phyloP scores from a whole-genome alignment of 2,329 filamentous ascomycete species.

The Trichoderma endophyticum region DNA sequence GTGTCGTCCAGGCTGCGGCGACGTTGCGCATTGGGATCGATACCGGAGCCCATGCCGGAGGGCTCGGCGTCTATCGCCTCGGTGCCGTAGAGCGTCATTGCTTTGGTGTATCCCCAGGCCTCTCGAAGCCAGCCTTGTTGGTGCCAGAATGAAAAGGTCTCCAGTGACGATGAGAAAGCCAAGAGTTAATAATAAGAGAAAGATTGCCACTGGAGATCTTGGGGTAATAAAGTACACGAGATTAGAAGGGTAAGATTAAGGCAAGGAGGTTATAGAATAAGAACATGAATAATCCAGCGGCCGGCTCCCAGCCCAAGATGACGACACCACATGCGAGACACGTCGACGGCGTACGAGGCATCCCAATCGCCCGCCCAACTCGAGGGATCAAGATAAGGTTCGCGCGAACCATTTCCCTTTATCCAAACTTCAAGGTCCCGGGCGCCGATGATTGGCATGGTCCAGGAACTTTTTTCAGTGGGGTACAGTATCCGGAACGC shows the following conservation, averaged over 20 bases:
- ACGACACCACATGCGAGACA: slow-evolving; percentile 8
- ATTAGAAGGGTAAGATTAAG: background rate
- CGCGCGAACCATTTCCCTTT: background rate
- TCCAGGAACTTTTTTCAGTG: slow-evolving; percentile 4
- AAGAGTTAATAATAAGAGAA: background rate
- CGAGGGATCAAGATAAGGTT: background rate
- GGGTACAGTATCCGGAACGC: slow-evolving; percentile 17
- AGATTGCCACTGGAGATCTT: background rate
- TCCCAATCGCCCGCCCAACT: background rate
- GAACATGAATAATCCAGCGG: background rate
- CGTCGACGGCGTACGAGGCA: slow-evolving; percentile 1
- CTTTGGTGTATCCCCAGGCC: background rate
- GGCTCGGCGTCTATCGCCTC: background rate
- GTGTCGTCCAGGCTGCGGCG: background rate
- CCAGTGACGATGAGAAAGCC: background rate
- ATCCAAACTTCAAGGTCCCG: background rate
- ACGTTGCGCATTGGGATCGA: background rate
- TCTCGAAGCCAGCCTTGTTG: background rate
- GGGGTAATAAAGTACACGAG: background rate
- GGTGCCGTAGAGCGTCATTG: slow-evolving; percentile 5
- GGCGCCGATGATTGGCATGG: background rate
- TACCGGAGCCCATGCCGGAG: background rate
- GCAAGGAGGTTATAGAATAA: background rate
- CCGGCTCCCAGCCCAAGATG: background rate
- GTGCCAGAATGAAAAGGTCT: background rate